Evolutionary conservation across 2,329 filamentous ascomycete genomes (phyloP).

Genomic region (Monilinia vaccinii-corymbosi): DNA sequence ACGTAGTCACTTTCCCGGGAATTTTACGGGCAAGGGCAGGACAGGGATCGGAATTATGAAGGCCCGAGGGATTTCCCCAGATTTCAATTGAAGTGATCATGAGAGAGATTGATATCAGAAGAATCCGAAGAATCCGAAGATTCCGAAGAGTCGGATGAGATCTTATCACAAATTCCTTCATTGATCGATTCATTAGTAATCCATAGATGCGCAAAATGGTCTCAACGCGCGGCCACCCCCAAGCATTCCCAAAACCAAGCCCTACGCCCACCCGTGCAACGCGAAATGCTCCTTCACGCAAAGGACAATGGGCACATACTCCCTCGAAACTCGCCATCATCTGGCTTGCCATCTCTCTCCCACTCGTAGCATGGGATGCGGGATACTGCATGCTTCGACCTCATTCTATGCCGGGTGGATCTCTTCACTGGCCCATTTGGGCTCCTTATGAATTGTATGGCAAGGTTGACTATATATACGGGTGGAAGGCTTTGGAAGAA

Average conservation of each 20-base stretch:
- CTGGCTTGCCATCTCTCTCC: conserved; percentile 55
- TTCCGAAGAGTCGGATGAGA: neutral
- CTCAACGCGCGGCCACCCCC: conserved; percentile 45
- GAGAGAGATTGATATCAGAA: neutral
- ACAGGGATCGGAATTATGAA: conserved; percentile 1
- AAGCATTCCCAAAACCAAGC: conserved; percentile 35
- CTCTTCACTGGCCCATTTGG: conserved; percentile 52
- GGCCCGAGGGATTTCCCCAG: conserved; percentile 12
- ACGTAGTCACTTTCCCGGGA: neutral
- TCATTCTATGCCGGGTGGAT: conserved; percentile 57
- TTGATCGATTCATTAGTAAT: neutral
- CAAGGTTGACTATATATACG: conserved; percentile 56
- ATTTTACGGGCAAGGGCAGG: neutral
- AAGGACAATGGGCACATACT: conserved; percentile 45
- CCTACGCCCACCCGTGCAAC: conserved; percentile 20
- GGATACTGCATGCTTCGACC: conserved; percentile 57
- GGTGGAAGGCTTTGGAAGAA: conserved; percentile 50
- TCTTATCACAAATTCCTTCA: neutral
- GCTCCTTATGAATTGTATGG: conserved; percentile 58
- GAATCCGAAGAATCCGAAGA: neutral
- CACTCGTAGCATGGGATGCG: conserved; percentile 62
- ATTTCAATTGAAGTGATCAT: too few species aligned
- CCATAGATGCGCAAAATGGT: conserved; percentile 30
- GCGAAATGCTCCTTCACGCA: neutral
- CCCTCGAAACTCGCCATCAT: conserved; percentile 47